phyloP scores from a whole-genome alignment of 345 rosid genomes.

The Gossypium longicalyx region DNA sequence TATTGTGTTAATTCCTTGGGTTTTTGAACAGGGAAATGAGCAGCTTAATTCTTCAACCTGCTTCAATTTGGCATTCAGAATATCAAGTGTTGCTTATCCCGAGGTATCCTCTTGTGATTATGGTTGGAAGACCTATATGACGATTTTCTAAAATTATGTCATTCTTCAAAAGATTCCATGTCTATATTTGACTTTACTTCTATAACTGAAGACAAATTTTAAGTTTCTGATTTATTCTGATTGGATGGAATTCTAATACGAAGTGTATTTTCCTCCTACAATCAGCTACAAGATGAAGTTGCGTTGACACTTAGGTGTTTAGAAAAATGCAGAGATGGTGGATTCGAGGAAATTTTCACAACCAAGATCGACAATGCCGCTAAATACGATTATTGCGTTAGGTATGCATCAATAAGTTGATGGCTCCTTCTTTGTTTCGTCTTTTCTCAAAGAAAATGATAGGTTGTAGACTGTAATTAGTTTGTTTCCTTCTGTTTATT shows the following conservation, averaged over 20 bases:
- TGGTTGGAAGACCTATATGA: not conserved
- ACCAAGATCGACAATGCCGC: conserved; percentile 75
- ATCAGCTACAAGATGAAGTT: conserved; percentile 82
- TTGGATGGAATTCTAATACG: not conserved
- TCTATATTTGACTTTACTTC: not conserved
- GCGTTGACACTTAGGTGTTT: conserved; percentile 59
- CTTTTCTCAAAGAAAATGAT: not conserved
- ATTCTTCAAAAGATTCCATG: not conserved
- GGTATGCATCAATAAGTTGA: conserved; percentile 35
- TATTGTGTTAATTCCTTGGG: not conserved
- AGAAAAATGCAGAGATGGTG: conserved; percentile 64
- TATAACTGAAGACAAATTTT: not conserved
- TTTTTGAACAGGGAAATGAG: conserved; percentile 49
- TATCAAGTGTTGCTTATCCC: conserved; percentile 50
- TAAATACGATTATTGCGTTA: conserved; percentile 69
- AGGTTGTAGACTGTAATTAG: not conserved
- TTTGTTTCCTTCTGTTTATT: not conserved
- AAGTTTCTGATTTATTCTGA: not conserved
- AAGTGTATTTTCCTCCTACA: conserved; percentile 4
- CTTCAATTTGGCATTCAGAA: conserved; percentile 69
- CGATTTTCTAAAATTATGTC: not conserved
- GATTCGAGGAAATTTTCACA: conserved; percentile 35
- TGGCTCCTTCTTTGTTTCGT: not conserved
- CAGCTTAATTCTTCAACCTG: conserved; percentile 39
- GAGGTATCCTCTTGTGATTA: conserved; percentile 47